Conservation (phyloP, 169 alveolate species). For the Eimeria praecox region DNA sequence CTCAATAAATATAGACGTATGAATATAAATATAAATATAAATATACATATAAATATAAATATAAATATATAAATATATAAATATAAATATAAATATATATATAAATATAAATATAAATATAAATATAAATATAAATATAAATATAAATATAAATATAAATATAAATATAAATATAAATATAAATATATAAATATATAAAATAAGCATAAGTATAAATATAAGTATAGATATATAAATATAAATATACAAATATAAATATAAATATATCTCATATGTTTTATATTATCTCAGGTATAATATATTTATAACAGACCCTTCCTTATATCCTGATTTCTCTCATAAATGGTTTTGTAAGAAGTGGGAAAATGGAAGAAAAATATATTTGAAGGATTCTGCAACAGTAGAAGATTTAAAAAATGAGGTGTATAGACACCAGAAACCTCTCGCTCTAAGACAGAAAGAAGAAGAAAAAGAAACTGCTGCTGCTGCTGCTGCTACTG, state of each 20-base stretch:
- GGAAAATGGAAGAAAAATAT: conserved; percentile 90
- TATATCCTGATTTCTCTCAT: conserved; percentile 69
- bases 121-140: no score
- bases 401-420: conserved; percentile 87
- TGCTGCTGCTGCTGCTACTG: neutral
- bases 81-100: no score
- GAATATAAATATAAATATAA: no score
- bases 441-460: neutral
- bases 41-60: no score
- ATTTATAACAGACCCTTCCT: conserved; percentile 55
- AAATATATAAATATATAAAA: neutral
- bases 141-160: no score
- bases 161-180: no score
- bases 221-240: neutral
- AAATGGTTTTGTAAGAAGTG: conserved; percentile 84
- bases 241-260: no score
- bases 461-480: conserved; percentile 5
- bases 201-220: neutral
- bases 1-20: no score
- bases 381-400: conserved; percentile 88
- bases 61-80: no score
- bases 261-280: no score
- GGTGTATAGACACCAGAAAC: conserved; percentile 77
- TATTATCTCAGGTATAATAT: conserved; percentile 49
- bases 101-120: no score